Percentiles rank a stretch among this genome's conserved stretches.
phyloP scores from a whole-genome alignment of 805 yeast genomes.

The Jamesozyma piceae region DNA sequence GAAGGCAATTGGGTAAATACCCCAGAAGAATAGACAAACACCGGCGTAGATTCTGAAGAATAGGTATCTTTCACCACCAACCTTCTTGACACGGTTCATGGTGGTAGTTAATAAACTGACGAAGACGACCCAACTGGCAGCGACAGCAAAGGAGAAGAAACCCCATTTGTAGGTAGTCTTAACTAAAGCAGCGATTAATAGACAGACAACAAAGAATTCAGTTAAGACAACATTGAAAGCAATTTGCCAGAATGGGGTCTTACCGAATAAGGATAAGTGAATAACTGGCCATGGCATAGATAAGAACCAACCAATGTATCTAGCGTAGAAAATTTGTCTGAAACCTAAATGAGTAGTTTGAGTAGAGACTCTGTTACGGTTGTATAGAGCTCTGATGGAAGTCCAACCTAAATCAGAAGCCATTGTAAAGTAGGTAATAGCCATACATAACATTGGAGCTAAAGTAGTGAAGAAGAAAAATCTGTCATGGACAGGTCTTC shows the following conservation, averaged over 20 bases:
- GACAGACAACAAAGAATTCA: constrained; percentile 36
- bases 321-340: constrained; percentile 51
- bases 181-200: constrained; percentile 38
- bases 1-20: constrained; percentile 29
- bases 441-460: constrained; percentile 36
- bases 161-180: constrained; percentile 45
- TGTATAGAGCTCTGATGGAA: constrained; percentile 39
- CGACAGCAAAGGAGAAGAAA: constrained; percentile 36
- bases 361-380: constrained; percentile 34
- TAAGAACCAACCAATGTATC: constrained; percentile 52
- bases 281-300: constrained; percentile 39
- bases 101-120: constrained; percentile 22
- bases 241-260: constrained; percentile 20
- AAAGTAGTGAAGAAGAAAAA: constrained; percentile 34
- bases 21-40: constrained; percentile 34
- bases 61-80: constrained; percentile 17
- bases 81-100: constrained; percentile 13
- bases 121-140: constrained; percentile 15
- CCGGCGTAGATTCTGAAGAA: constrained; percentile 12
- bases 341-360: constrained; percentile 25
- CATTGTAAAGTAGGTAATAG: constrained; percentile 44
- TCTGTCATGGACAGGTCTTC: constrained; percentile 28
- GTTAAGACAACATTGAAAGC: constrained; percentile 29
- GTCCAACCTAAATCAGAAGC: constrained; percentile 56
- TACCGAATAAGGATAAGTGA: constrained; percentile 22